A percentile compares a stretch with the other conserved stretches of the same genome.
Evolutionary conservation across 495 filamentous ascomycete genomes (phyloP).

Genomic region (Trichoderma erinaceum): DNA sequence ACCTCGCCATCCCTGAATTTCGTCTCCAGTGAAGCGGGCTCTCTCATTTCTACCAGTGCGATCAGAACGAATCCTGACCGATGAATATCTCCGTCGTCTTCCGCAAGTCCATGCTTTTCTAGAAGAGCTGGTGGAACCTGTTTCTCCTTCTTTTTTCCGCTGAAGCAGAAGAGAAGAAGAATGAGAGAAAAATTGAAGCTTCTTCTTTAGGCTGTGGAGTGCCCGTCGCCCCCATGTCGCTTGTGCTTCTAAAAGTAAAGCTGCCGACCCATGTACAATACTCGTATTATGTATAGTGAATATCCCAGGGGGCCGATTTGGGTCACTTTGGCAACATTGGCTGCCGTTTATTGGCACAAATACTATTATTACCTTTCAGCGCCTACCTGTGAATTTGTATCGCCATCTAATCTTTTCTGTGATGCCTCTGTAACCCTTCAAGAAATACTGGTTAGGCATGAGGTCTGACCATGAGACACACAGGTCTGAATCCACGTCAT

Average conservation of each 20-base stretch:
- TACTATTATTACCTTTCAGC: not conserved
- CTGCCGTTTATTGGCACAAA: too few species aligned
- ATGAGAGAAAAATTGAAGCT: not conserved
- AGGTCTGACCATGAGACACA: too few species aligned
- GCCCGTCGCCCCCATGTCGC: not conserved
- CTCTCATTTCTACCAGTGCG: not conserved
- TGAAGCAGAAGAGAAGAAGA: not conserved
- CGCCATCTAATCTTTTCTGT: too few species aligned
- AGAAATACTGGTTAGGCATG: too few species aligned
- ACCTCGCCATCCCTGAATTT: not conserved
- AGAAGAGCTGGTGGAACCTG: not conserved
- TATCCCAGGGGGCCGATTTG: not conserved
- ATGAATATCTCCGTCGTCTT: not conserved
- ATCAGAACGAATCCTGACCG: not conserved
- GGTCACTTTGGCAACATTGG: conserved; percentile 7
- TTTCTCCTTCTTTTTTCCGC: not conserved
- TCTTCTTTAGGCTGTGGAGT: conserved; percentile 1
- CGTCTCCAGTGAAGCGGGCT: not conserved
- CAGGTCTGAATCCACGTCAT: too few species aligned
- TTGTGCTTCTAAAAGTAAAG: not conserved
- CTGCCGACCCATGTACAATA: not conserved
- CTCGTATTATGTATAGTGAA: not conserved
- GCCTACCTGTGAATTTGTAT: not conserved
- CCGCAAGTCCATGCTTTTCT: not conserved
- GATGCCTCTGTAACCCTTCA: too few species aligned